These are phyloP conservation scores for Ogataea chonburiensis DNA, from an alignment of 805 yeast species.

Conservation along the genomic window DNA sequence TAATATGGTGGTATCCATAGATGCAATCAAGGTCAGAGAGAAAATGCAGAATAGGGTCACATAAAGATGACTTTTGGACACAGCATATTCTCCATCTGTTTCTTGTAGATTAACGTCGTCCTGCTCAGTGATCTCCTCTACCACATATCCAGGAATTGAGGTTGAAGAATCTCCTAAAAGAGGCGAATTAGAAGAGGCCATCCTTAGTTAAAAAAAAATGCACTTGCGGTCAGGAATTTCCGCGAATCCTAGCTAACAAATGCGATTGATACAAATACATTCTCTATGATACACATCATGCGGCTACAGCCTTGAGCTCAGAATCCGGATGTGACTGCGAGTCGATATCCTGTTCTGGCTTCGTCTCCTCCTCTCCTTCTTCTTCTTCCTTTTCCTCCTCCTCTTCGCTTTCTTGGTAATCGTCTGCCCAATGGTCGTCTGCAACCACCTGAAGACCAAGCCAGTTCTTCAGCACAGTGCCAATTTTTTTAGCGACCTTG, in stretches of 20 bases:
- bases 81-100: conserved; percentile 23
- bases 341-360: conserved; percentile 28
- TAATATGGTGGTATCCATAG: conserved; percentile 67
- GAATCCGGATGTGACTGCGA: too few relatives aligned
- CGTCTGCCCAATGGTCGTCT: conserved; percentile 32
- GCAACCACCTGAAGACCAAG: conserved; percentile 29
- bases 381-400: conserved; percentile 41
- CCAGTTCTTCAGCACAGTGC: conserved; percentile 25
- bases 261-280: background rate
- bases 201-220: background rate
- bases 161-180: conserved; percentile 26
- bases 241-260: too few relatives aligned
- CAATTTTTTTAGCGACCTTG: conserved; percentile 20
- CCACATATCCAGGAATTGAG: conserved; percentile 30
- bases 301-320: conserved; percentile 1
- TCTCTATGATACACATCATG: background rate
- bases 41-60: conserved; percentile 43
- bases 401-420: conserved; percentile 27
- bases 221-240: too few relatives aligned
- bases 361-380: conserved; percentile 63
- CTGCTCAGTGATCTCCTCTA: conserved; percentile 17
- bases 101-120: conserved; percentile 9
- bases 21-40: conserved; percentile 54
- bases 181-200: conserved; percentile 5
- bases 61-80: conserved; percentile 29